A percentile compares a stretch with the other conserved stretches of the same genome.
Conservation (phyloP, 2,329 filamentous ascomycete species). For the Fusarium circinatum region DNA sequence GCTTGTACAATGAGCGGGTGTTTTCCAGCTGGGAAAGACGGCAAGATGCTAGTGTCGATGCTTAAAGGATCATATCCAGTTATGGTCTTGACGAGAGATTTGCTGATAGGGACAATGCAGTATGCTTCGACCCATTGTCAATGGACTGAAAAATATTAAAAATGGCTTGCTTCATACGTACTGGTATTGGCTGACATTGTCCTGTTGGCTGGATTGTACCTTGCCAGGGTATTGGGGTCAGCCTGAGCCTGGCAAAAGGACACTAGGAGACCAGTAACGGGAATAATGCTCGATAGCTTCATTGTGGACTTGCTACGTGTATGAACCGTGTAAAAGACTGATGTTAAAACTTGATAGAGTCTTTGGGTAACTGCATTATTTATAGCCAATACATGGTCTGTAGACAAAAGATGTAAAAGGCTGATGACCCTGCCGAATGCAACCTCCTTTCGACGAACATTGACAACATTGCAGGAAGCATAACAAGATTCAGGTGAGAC, state of each 20-base stretch:
- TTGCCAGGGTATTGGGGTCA: constrained; percentile 10
- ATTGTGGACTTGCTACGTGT: background rate
- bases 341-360: accelerated
- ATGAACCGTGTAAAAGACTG: accelerated
- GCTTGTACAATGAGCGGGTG: constrained; percentile 13
- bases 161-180: background rate
- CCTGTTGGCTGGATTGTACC: constrained; percentile 19
- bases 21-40: constrained; percentile 11
- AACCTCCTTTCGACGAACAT: background rate
- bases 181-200: constrained; percentile 21
- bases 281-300: accelerated
- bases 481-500: background rate
- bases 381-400: accelerated
- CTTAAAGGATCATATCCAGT: constrained; percentile 4
- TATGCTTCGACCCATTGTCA: background rate
- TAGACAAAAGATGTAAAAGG: background rate
- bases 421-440: background rate
- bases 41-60: background rate
- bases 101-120: constrained; percentile 12
- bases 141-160: accelerated
- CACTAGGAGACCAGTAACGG: background rate
- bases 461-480: background rate
- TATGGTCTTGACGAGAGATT: constrained; percentile 1
- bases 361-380: accelerated
- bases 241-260: background rate